Conservation (phyloP, 768 basidiomycete species). For the Cyathus striatus region DNA sequence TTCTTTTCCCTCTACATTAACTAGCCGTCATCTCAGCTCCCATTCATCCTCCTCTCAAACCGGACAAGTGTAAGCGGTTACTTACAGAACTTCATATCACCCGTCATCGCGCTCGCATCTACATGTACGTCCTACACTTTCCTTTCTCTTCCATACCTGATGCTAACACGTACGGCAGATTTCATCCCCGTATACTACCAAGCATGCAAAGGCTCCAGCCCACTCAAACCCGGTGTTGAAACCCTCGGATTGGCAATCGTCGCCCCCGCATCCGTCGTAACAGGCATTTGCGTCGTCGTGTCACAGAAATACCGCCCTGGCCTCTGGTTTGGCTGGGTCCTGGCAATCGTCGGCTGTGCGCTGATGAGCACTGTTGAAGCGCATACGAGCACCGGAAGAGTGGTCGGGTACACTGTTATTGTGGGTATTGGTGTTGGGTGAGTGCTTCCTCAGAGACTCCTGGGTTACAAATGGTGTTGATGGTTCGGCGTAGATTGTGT, state of each 20-base stretch:
- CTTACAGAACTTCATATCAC: background rate
- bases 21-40: background rate
- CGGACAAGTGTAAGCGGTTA: no score
- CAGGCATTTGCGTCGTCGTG: background rate
- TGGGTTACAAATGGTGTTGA: no score
- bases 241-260: background rate
- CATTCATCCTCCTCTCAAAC: background rate
- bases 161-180: background rate
- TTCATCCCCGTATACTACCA: background rate
- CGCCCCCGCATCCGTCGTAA: background rate
- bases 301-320: background rate
- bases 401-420: no score
- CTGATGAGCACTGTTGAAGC: conserved; percentile 22
- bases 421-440: no score
- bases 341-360: background rate
- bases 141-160: background rate
- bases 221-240: background rate
- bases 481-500: no score
- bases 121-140: background rate
- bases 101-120: background rate
- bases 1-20: background rate
- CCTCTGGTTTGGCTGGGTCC: background rate
- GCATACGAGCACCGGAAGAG: conserved; percentile 19
- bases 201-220: background rate
- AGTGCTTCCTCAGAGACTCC: no score